Base-by-base conservation (phyloP, 2,329 filamentous ascomycete species). In the Nothophaeocryptopus gaeumannii region DNA sequence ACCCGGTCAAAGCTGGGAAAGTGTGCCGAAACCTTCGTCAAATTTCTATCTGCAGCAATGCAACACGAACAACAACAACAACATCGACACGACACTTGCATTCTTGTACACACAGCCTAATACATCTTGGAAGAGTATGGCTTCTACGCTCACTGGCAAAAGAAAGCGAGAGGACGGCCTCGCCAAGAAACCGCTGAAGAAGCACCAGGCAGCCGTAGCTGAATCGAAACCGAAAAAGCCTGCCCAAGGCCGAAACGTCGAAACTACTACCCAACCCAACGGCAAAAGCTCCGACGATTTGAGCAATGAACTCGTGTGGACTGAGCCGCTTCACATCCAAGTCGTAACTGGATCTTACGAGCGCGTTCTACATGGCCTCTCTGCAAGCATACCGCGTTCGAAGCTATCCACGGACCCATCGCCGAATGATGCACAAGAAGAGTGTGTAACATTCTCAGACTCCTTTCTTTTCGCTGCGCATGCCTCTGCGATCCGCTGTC, bases 391-490 rank as follows among this genome's bases (percentile, higher is more conserved):
- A 45, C 75, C 79, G 16, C 60, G 11, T 11, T 40, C 48, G 35
- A 39, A 33, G 14, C 39, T 52, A 7, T 29, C 10, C 15, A 26
- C 20, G 20, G 20, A 26, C 20, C 14, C 35, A 15, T 16, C 31
- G n/a, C 29, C 12, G 16, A 26, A 26, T 4, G 20, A 26, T 7
- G 7, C 7, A 26, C 36, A 52, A 20, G 53, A 58, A 15, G 47
- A 66, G 33, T 60, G 64, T 13, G 76, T 84, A 47, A 78, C 84
- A 44, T 97, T 96, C 66, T 82, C 88, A 58, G 92, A 97, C 70
- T 92, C 88, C 0, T 99, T 99, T 70, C 81, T 99, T 50, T 96
- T 99, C 80, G 89, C 91, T 66, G 91, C 93, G 11, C 93, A 99
- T 72, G 80, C 83, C 49, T 95, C 91, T 10, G 86, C 93, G 4